Percentiles rank a stretch among this genome's conserved stretches.
These are phyloP conservation scores for Mrakia gelida DNA, from an alignment of 768 basidiomycete genomes.

Conservation along the genomic window DNA sequence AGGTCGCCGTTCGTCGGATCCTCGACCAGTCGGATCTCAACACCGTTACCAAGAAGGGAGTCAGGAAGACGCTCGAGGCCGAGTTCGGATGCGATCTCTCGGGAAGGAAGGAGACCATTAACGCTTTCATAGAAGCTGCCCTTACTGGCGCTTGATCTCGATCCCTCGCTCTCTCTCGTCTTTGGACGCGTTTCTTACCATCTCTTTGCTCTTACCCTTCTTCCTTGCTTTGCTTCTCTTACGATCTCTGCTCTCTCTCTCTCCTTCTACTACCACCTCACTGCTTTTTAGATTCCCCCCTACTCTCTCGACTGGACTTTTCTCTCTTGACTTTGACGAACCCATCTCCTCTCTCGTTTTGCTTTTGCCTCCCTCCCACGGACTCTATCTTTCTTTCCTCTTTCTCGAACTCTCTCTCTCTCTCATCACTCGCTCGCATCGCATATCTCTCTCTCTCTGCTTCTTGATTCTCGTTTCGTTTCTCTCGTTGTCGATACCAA, in stretches of 20 bases:
- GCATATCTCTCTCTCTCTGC: background rate
- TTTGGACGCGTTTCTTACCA: background rate
- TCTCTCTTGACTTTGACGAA: slow-evolving; percentile 1
- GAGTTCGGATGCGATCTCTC: slow-evolving; percentile 70
- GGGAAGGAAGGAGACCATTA: slow-evolving; percentile 46
- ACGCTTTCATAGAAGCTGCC: slow-evolving; percentile 41
- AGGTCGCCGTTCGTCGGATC: slow-evolving; percentile 52
- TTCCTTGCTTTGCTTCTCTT: background rate
- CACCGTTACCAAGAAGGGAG: slow-evolving; percentile 84
- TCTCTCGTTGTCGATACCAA: background rate
- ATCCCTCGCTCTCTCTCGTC: background rate
- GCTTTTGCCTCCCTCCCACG: too few relatives aligned
- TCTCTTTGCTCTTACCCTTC: background rate
- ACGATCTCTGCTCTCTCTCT: background rate
- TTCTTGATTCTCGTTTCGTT: background rate
- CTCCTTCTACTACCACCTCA: background rate
- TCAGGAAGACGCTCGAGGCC: slow-evolving; percentile 76
- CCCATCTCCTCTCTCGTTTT: too few relatives aligned
- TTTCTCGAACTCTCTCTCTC: background rate
- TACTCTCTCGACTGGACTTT: background rate
- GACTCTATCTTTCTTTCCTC: background rate
- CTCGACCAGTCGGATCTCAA: slow-evolving; percentile 77
- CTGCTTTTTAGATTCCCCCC: background rate
- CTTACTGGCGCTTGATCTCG: background rate
- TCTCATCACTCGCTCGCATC: slow-evolving; percentile 10